Evolutionary conservation across 2,329 filamentous ascomycete genomes (phyloP), one percentile per base, ranked within the genome.

Genomic region (Fusarium sp.): DNA sequence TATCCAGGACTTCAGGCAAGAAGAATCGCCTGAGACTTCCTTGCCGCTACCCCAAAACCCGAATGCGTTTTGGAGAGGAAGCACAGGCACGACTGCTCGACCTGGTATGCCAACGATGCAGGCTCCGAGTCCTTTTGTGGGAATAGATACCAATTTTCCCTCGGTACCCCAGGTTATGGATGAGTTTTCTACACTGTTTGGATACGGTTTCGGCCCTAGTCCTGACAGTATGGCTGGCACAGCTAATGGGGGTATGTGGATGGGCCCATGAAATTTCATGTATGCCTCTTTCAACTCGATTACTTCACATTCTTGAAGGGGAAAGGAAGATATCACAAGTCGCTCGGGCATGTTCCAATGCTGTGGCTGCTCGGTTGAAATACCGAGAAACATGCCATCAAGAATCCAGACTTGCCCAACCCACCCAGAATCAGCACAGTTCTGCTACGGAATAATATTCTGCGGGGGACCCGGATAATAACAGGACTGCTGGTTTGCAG

Each of bases 111-210:
- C 73, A 42, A 64, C 75, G 33, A 74, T 76, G 68, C 75, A 78
- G 25, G 73, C 79, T 47, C 71, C 78, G 17, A 80, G 79, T 61
- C 79, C 80, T 0, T 82, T 82, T 45, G 80, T 82, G 53, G 79
- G 80, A 0, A 80, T 82, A 56, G 81, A 83, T 50, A 71, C 80
- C 41, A 80, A 76, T 44, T 80, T 83, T 54, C 80, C 80, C 7
- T 80, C 80, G 9, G 81, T 83, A 50, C 81, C 81, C n/a, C 81
- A 82, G 57, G 81, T 78, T 6, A 70, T 82, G 68, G 81, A 82
- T 62, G 80, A 83, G 57, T 82, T 82, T 63, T 80, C 80, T 10
- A 77, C 77, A 1, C 73, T 80, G 36, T 79, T 80, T 54, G 78
- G 78, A 11, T 78, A 79, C 22, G 77, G 78, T 7, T 79, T 79